Percentiles rank a stretch among this genome's conserved stretches.
Conservation (phyloP, 495 filamentous ascomycete genomes). For the Parathielavia appendiculata region DNA sequence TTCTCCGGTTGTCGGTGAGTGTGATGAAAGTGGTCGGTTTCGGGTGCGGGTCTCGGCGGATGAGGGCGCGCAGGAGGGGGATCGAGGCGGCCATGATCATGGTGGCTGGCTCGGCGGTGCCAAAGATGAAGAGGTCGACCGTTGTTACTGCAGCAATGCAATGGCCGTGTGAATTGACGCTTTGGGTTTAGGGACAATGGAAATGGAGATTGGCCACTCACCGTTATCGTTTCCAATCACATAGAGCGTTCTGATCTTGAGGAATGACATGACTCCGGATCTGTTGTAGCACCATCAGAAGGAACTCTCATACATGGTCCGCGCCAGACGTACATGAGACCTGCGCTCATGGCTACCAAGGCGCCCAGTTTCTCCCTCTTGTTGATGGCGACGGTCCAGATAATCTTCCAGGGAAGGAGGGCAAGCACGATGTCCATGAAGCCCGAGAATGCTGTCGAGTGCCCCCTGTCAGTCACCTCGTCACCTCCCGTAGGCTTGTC, state of each 20-base stretch:
- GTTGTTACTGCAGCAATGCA: constrained; percentile 1
- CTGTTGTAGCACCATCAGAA: neutral
- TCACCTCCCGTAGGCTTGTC: neutral
- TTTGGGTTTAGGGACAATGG: neutral
- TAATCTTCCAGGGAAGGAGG: constrained; percentile 26
- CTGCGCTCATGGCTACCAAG: constrained; percentile 27
- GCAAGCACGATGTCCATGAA: constrained; percentile 23
- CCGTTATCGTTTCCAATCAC: constrained; percentile 12
- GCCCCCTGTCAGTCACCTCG: neutral
- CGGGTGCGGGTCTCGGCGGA: neutral
- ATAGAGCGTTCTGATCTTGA: constrained; percentile 10
- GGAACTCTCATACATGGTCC: neutral
- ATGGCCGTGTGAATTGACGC: no score
- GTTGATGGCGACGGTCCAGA: constrained; percentile 23
- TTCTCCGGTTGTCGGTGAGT: neutral
- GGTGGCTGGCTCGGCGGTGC: constrained; percentile 10
- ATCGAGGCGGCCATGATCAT: constrained; percentile 15
- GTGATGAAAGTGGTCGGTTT: constrained; percentile 1
- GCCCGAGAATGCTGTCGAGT: constrained; percentile 4
- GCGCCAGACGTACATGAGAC: constrained; percentile 15
- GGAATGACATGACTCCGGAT: constrained; percentile 20
- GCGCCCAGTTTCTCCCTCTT: constrained; percentile 28
- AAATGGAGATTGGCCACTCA: neutral
- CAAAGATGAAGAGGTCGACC: constrained; percentile 14
- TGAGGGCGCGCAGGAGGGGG: neutral